Evolutionary conservation across 495 filamentous ascomycete genomes (phyloP), one percentile per base, ranked within the genome.

Genomic region (Penicillium cinerascens): DNA sequence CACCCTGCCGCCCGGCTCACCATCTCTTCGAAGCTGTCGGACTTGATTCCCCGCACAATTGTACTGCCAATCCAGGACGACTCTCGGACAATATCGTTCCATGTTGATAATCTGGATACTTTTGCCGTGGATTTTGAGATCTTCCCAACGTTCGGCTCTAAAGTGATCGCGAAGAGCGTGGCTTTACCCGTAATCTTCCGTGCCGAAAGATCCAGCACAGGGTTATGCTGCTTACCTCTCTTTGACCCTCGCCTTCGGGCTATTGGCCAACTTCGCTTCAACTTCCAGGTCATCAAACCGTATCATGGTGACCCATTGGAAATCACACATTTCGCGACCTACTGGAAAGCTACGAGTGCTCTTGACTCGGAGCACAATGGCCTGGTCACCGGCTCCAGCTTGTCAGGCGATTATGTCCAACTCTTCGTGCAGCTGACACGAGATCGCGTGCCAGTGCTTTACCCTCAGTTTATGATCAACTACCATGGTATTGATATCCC

Each of bases 61-160:
- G 84, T 96, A 67, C 82, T 98, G 25, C 93, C 93, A 2, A 91
- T 98, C 59, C 93, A 96, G 65, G 95, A 97, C 69, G 93, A 97
- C 67, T 89, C 87, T 44, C 87, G 88, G 45, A 80, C 88, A 35
- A 84, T 97, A 49, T 95, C 92, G 7, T 98, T 98, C 73, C 92
- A 98, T 59, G 87, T 96, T 54, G 95, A 98, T 68, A 91, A 87
- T 48, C 72, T 97, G 43, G 88, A 92, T 38, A 87, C 90, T 1
- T 98, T 98, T 67, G 81, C 89, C 26, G 87, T 98, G 58, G 93
- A 98, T 69, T 96, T 97, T 65, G 95, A 97, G 65, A 89, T 98
- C 42, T 98, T 92, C 69, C 93, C 93, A 9, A 95, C 95, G 0
- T 97, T 97, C 65, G 93, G 93, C 42, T 92, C 91, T 15, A 96